Evolutionary conservation across 306 rosid genomes (phyloP).

Genomic region (Purshia tridentata): DNA sequence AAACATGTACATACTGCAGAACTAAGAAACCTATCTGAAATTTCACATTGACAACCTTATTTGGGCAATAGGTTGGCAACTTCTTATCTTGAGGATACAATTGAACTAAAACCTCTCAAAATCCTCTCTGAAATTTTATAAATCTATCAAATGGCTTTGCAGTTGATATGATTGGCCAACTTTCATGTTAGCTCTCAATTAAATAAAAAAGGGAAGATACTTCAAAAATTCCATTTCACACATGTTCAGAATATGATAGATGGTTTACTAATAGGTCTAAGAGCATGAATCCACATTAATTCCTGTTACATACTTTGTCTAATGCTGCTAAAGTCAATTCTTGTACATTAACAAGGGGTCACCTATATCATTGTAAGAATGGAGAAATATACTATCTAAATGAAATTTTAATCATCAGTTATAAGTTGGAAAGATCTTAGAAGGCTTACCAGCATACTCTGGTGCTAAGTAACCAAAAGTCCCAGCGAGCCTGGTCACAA

Average conservation of each 20-base stretch:
- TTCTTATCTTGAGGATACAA: neutral
- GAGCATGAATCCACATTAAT: neutral
- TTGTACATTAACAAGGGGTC: too few relatives aligned
- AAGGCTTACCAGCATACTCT: constrained; percentile 85
- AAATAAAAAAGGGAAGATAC: too few relatives aligned
- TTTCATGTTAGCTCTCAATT: neutral
- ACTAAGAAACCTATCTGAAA: neutral
- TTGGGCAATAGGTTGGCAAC: neutral
- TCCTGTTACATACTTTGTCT: neutral
- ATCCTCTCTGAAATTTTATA: neutral
- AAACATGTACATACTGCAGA: neutral
- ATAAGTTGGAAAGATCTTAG: neutral
- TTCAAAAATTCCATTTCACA: neutral
- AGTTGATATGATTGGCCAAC: neutral
- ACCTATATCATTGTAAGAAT: too few relatives aligned
- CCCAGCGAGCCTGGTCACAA: constrained; percentile 91
- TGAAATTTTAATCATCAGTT: neutral
- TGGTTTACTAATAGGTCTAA: neutral
- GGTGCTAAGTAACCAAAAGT: constrained; percentile 99
- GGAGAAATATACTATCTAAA: neutral
- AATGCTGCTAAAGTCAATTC: neutral
- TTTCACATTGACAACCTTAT: neutral
- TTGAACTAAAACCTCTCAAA: constrained; percentile 5
- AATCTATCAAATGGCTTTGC: neutral
- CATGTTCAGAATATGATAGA: neutral